Conservation (phyloP, 2,329 filamentous ascomycete genomes). For the Alternaria ethzedia region DNA sequence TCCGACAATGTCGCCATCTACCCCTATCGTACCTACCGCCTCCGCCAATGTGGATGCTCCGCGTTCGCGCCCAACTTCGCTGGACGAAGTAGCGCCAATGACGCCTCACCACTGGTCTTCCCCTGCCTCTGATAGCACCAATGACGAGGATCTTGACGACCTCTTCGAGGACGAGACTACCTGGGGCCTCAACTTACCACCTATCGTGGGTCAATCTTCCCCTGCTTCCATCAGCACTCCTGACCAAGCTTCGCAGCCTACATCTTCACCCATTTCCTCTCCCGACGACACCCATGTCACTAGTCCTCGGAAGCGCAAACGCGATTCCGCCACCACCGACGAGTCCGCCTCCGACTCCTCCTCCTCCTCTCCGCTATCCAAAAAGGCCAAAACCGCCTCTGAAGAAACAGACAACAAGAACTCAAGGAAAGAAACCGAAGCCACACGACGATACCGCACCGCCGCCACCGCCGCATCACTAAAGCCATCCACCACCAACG, state of each 20-base stretch:
- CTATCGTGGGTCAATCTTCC: neutral
- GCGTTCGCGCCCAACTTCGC: neutral
- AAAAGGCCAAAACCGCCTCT: neutral
- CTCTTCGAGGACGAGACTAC: neutral
- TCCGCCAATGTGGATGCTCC: neutral
- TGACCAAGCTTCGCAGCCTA: neutral
- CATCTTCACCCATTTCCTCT: neutral
- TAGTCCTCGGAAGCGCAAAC: neutral
- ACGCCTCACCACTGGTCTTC: neutral
- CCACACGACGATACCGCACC: neutral
- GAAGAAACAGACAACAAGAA: rapidly evolving
- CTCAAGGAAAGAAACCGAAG: neutral
- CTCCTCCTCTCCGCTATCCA: neutral
- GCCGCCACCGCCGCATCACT: neutral
- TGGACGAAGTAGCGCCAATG: neutral
- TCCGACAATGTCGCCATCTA: rapidly evolving
- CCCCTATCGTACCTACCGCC: neutral
- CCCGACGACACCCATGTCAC: neutral
- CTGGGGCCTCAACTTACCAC: neutral
- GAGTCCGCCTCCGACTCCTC: rapidly evolving
- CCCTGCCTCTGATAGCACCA: neutral
- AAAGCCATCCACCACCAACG: neutral
- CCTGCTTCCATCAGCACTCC: rapidly evolving
- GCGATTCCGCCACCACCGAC: neutral
- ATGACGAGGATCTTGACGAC: neutral